Evolutionary conservation across 495 filamentous ascomycete species (phyloP), one percentile per base, ranked within the genome.

Genomic region (Hyaloscypha hepaticicola): DNA sequence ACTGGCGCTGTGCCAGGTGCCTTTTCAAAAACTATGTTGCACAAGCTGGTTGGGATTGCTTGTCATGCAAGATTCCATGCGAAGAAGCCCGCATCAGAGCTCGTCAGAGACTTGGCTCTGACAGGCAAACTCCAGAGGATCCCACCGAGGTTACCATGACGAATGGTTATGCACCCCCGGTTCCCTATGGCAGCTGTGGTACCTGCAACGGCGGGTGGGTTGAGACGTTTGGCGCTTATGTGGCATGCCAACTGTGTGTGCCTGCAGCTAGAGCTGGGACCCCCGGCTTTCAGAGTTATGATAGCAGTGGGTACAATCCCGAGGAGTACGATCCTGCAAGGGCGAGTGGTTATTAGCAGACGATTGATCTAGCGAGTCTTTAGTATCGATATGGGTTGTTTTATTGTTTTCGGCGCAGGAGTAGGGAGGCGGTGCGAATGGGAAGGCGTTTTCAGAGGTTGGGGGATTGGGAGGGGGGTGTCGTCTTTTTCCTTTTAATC

Each of bases 1-100:
- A 80, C 77, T 84, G 79, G 79, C 73, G 82, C 8, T 84, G 82
- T 63, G 69, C 73, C 22, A 73, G 70, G 24, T 83, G 80, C 66
- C 69, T 84, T 24, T 41, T 45, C 26, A 75, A 76, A 24, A 76
- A 82, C 21, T 22, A 63, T 16, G 66, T 76, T 48, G 68, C 60
- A 9, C 65, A 55, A 50, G 34, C 75, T 21, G 77, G 75, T 11
- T 84, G 72, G 66, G 63, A 71, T 3, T 83, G 81, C 64, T 52
- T 70, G 7, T 60, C 63, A 6, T 84, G 82, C 70, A 77, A 74
- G 19, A 72, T 48, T 12, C 49, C 59, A 24, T 82, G 80, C 34
- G 70, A 72, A 28, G 4, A 21, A 21, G 61, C 65, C 16, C 60
- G 70, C 1, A 41, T 50, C 2, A 55, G 50, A 28, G 60, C 60